Evolutionary conservation across 495 filamentous ascomycete genomes (phyloP), one percentile per base, ranked within the genome.

Genomic region (Aspergillus carlsbadensis): DNA sequence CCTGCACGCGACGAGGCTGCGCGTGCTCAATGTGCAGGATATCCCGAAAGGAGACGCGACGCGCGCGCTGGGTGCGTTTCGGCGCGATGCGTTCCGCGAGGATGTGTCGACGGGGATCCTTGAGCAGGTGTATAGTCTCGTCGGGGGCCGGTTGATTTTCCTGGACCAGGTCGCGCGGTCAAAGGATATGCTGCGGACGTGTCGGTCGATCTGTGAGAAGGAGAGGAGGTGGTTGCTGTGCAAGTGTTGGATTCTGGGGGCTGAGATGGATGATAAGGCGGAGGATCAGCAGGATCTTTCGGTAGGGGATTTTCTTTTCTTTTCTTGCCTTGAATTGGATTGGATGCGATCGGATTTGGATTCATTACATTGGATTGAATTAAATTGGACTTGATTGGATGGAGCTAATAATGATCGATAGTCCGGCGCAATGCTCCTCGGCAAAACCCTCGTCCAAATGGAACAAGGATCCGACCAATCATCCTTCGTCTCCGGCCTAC

Each of bases 271-370:
- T 59, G 94, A 97, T 72, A 95, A 98, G 71, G 94, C 97, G 35
- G 97, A 98, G 94, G 91, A 98, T 65, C 88, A 97, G 72, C 94
- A 98, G 62, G 98, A 98, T 68, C 92, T 88, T 72, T 89, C 92
- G 31, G 87, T 91, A 71, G 67, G 84, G n/a, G n/a, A n/a, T n/a
- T n/a, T n/a, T n/a, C n/a, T n/a, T n/a, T n/a, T n/a, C n/a, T n/a
- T n/a, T n/a, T n/a, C n/a, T n/a, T n/a, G n/a, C n/a, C n/a, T n/a
- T n/a, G n/a, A n/a, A n/a, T n/a, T n/a, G n/a, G n/a, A n/a, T n/a
- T n/a, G n/a, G n/a, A n/a, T n/a, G n/a, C n/a, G n/a, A n/a, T n/a
- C n/a, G n/a, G n/a, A n/a, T n/a, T n/a, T n/a, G 17, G 29, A 10
- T 20, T 21, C 14, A 35, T 18, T 18, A n/a, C 33, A 22, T 18